Conservation (phyloP, 495 filamentous ascomycete genomes). For the Ascobolus immersus region DNA sequence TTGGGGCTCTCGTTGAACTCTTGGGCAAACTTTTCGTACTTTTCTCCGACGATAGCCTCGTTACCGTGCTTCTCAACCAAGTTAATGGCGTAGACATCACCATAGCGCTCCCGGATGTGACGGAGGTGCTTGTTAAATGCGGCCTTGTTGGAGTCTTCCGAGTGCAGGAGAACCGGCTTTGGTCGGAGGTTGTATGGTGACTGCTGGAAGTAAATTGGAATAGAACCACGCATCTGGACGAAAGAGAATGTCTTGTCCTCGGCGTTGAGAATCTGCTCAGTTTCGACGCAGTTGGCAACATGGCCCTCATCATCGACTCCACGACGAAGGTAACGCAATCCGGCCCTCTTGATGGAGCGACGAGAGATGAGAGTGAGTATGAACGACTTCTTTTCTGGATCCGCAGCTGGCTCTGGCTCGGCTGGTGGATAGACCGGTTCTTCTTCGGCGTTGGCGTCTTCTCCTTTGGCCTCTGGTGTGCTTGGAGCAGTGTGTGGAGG, state of each 20-base stretch:
- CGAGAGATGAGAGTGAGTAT: slow-evolving; percentile 71
- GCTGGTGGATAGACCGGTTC: slow-evolving; percentile 3
- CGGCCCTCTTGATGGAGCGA: slow-evolving; percentile 57
- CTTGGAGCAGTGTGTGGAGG: slow-evolving; percentile 7
- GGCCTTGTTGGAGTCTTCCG: slow-evolving; percentile 41
- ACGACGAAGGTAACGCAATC: slow-evolving; percentile 71
- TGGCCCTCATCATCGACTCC: slow-evolving; percentile 72
- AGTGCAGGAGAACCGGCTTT: slow-evolving; percentile 53
- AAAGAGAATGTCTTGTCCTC: slow-evolving; percentile 60
- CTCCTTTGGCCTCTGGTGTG: slow-evolving; percentile 7
- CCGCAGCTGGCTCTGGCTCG: slow-evolving; percentile 8
- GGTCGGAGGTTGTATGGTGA: slow-evolving; percentile 82
- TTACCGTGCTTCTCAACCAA: slow-evolving; percentile 67
- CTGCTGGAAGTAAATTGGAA: slow-evolving; percentile 82
- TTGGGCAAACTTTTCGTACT: slow-evolving; percentile 40
- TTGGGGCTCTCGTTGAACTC: slow-evolving; percentile 33
- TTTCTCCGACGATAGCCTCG: slow-evolving; percentile 50
- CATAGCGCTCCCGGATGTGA: slow-evolving; percentile 38
- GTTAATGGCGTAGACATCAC: slow-evolving; percentile 49
- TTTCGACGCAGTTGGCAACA: slow-evolving; percentile 76
- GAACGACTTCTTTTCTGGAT: slow-evolving; percentile 20
- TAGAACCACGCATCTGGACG: slow-evolving; percentile 61
- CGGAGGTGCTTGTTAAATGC: slow-evolving; percentile 63
- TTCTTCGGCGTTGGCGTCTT: slow-evolving; percentile 11
- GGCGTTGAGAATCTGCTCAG: slow-evolving; percentile 66